These are phyloP conservation scores for Solanum hybrid DNA, from an alignment of 305 asterid species.

Conservation along the genomic window DNA sequence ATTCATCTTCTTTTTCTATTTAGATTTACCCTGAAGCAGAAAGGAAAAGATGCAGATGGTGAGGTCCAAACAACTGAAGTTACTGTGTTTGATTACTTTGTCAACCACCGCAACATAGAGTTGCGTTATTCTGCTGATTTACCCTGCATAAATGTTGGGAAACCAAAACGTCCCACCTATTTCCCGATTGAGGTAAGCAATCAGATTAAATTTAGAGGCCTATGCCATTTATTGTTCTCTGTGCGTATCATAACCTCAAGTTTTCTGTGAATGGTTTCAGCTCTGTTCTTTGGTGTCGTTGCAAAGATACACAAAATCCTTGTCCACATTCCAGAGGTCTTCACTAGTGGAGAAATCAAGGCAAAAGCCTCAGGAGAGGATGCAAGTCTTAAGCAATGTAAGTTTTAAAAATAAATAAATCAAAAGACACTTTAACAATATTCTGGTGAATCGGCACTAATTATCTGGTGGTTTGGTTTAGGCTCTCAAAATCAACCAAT, in stretches of 20 bases:
- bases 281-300: slow-evolving; percentile 44
- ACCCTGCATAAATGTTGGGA: slow-evolving; percentile 64
- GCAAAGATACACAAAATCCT: slow-evolving; percentile 30
- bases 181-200: slow-evolving; percentile 49
- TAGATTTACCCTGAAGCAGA: slow-evolving; percentile 43
- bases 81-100: slow-evolving; percentile 54
- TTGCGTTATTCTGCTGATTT: slow-evolving; percentile 45
- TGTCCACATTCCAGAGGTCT: slow-evolving; percentile 32
- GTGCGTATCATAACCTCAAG: background rate
- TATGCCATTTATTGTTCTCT: background rate
- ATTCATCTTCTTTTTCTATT: background rate
- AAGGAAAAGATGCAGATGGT: slow-evolving; percentile 22
- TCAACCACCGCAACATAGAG: slow-evolving; percentile 38
- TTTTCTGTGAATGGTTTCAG: slow-evolving; percentile 16
- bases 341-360: slow-evolving; percentile 39
- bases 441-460: background rate
- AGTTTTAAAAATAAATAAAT: background rate
- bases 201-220: background rate
- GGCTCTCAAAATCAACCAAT: slow-evolving; percentile 32
- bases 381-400: slow-evolving; percentile 34
- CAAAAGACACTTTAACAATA: background rate
- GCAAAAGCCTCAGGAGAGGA: slow-evolving; percentile 46
- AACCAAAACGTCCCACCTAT: slow-evolving; percentile 36
- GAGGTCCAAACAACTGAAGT: slow-evolving; percentile 27
- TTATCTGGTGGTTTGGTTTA: background rate